Evolutionary conservation across 2,329 filamentous ascomycete species (phyloP), one percentile per base, ranked within the genome.

Genomic region (Ophiostoma ulmi): DNA sequence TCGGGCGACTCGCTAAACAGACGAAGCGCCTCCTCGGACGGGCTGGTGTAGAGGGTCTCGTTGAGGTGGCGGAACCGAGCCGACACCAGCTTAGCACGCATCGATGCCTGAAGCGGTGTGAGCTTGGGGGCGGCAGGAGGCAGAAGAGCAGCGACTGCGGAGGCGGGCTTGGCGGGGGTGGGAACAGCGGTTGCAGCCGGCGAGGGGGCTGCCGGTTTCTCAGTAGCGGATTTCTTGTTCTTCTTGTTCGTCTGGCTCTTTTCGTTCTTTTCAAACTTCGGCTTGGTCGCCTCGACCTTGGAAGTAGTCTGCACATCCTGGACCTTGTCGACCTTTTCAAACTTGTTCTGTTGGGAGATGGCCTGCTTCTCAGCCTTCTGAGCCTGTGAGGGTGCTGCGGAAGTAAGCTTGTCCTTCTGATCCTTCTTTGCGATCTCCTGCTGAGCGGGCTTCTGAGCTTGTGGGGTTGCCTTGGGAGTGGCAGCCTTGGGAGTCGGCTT

Each of bases 11-110:
- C 84, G 69, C 87, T 84, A 83, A 99, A 98, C 35, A 98, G 88
- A 68, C 86, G 82, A 75, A 95, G 88, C n/a, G 95, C 91, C 74
- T 95, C 89, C 48, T 84, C 83, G 0, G 95, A 99, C 0, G 94
- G 92, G 8, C 90, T 92, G 5, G 94, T 98, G 82, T 99, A 99
- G 17, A 99, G 89, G 0, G 93, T 94, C 82, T 99, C 91, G 80
- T 99, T 99, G 73, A 99, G 88, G 80, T 98, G 93, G 74, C 95
- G 93, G 86, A 99, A 99, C 72, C 95, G 93, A 1, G 95, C 94
- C 11, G 94, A 96, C 73, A 97, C 86, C 73, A 99, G 89, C 83
- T 99, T 99, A 78, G 93, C 90, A 73, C 92, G 90, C 95, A 99
- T 99, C 3, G 92, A 89, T 70, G 91, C 88, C 83, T 99, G 95